Conservation (phyloP, 192 early-diverging fungal species). For the Lobosporangium transversale region DNA sequence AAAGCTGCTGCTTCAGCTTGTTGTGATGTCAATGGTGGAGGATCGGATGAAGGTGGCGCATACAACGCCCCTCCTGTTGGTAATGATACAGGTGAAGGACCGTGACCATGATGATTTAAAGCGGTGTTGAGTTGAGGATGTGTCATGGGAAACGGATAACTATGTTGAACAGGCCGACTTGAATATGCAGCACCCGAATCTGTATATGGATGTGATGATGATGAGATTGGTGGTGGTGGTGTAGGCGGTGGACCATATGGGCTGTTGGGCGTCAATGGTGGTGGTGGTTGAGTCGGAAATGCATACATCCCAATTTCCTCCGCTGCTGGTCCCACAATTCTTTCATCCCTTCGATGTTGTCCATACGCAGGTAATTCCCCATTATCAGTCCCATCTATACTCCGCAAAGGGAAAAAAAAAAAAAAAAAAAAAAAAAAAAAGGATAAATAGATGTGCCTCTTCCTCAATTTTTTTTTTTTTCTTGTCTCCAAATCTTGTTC, state of each 20-base stretch:
- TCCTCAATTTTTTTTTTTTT: constrained; percentile 5
- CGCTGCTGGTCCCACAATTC: constrained; percentile 26
- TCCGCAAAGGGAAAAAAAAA: background rate
- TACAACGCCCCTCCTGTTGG: constrained; percentile 17
- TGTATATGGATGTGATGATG: too few species aligned
- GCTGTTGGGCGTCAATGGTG: background rate
- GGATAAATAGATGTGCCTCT: too few species aligned
- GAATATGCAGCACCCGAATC: too few species aligned
- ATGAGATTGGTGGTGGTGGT: background rate
- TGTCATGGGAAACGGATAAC: too few species aligned
- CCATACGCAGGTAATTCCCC: constrained; percentile 43
- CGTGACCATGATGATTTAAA: too few species aligned
- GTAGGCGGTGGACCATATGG: constrained; percentile 6
- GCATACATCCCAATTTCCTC: constrained; percentile 50
- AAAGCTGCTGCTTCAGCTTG: constrained; percentile 17
- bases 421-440: background rate
- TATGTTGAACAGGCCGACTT: too few species aligned
- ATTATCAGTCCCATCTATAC: constrained; percentile 31
- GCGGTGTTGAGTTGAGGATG: too few species aligned
- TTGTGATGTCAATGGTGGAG: constrained; percentile 3
- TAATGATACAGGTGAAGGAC: too few species aligned
- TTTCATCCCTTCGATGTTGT: constrained; percentile 36
- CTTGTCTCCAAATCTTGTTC: background rate
- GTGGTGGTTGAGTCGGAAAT: constrained; percentile 8
- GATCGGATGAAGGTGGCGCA: constrained; percentile 5